Base-by-base conservation (phyloP, 768 basidiomycete genomes). In the Pholiota molesta region DNA sequence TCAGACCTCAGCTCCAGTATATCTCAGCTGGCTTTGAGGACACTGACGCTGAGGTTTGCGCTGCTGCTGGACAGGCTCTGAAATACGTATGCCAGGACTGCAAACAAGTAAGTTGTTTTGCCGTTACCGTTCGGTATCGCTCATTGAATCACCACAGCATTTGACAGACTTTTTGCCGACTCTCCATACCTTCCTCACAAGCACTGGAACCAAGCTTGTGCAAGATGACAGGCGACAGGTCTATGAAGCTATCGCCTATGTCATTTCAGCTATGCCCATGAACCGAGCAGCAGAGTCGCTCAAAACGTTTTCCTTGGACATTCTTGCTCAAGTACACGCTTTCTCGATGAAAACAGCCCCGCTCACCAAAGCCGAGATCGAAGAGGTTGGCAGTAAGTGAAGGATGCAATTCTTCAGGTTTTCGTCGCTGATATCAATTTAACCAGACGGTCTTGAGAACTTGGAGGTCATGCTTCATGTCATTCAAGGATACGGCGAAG, bases 51-150 rank as follows among this genome's bases (percentile, higher is more conserved):
- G 94, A 97, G 69, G 95, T 99, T 33, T 87, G 87, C 64, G 94
- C 95, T 19, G 97, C 97, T 19, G 94, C 97, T 3, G 94, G 96
- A 2, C 95, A 97, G 72, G 95, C 97, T 9, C 82, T 99, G 77
- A 97, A 95, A 73, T 98, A 92, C 75, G 82, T 99, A 63, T 99
- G 97, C 74, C 91, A 97, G 72, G 97, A 99, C 74, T 99, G 97
- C 78, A 94, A 90, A 79, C 80, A 84, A 79, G 94, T 93, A 69
- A 64, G 79, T 45, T 2, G 2, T 64, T 31, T 42, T 61, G 28
- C 62, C 31, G 40, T 51, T 33, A 31, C 14, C 14, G 26, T 13
- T 58, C 16, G 29, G 23, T 23, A 11, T 47, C 9, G 57, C 14
- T 33, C 40, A 57, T 56, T 33, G 57, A 57, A 14, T 44, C 21